Percentiles rank a stretch among this genome's conserved stretches.
phyloP scores from a whole-genome alignment of 495 filamentous ascomycete genomes.

The Aspergillus bridgeri region DNA sequence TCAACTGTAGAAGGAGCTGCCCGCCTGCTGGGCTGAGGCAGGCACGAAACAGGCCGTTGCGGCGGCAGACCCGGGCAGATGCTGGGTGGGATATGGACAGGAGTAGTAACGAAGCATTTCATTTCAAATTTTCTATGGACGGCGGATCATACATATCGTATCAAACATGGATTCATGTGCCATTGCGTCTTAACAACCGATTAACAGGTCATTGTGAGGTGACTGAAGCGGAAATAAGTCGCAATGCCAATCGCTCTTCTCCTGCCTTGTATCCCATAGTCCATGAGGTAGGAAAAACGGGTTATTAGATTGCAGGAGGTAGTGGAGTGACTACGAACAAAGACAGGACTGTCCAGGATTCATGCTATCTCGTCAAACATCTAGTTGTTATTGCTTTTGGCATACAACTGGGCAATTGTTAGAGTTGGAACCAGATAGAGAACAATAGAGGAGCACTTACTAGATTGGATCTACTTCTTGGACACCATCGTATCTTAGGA shows the following conservation, averaged over 20 bases:
- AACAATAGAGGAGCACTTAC: slow-evolving; percentile 43
- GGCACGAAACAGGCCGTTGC: neutral
- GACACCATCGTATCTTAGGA: slow-evolving; percentile 72
- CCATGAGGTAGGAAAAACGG: slow-evolving; percentile 47
- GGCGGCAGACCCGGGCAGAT: no score
- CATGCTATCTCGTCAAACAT: slow-evolving; percentile 42
- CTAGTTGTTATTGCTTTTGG: slow-evolving; percentile 61
- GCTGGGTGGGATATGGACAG: neutral
- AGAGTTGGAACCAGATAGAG: neutral
- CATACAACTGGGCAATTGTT: slow-evolving; percentile 57
- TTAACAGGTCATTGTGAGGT: slow-evolving; percentile 34
- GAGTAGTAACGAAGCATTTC: neutral
- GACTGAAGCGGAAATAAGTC: slow-evolving; percentile 51
- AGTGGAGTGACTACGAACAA: neutral
- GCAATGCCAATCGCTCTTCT: slow-evolving; percentile 54
- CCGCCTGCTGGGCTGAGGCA: neutral
- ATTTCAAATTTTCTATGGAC: neutral
- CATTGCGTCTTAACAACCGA: slow-evolving; percentile 42
- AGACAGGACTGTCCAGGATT: neutral
- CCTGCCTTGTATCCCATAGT: slow-evolving; percentile 70
- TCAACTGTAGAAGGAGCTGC: slow-evolving; percentile 18
- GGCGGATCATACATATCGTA: neutral
- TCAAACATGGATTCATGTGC: slow-evolving; percentile 34
- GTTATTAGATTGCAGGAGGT: slow-evolving; percentile 76
- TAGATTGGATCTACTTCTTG: slow-evolving; percentile 84